Evolutionary conservation across 2,329 filamentous ascomycete genomes (phyloP).

Genomic region (Fusarium marasasianum): DNA sequence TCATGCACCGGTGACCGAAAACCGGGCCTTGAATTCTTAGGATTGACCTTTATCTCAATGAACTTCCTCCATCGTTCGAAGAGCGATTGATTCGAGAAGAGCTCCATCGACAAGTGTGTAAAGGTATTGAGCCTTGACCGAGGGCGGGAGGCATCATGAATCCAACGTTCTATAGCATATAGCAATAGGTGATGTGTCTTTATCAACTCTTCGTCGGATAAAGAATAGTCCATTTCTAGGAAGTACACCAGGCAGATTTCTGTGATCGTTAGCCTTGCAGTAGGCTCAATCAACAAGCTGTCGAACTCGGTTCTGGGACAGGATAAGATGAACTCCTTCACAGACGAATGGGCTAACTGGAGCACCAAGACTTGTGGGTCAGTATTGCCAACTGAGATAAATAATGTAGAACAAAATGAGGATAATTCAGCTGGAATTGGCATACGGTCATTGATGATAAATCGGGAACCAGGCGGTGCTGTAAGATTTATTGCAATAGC

Average conservation of each 20-base stretch:
- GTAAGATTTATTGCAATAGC: fast-evolving
- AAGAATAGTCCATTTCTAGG: not conserved
- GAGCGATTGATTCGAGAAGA: fast-evolving
- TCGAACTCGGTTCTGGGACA: fast-evolving
- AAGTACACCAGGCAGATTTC: fast-evolving
- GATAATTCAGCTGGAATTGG: not conserved
- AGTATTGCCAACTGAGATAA: not conserved
- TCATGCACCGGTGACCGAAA: too few relatives aligned
- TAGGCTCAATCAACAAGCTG: fast-evolving
- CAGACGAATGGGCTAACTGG: not conserved
- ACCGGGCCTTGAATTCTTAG: too few relatives aligned
- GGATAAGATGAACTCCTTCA: not conserved
- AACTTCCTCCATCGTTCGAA: not conserved
- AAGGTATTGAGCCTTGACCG: fast-evolving
- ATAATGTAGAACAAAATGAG: not conserved
- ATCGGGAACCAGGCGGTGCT: fast-evolving
- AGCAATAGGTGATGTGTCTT: fast-evolving
- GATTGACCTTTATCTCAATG: too few relatives aligned
- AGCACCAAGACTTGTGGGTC: not conserved
- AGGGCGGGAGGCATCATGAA: not conserved
- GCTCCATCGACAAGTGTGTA: not conserved
- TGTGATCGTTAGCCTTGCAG: fast-evolving
- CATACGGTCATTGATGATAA: fast-evolving
- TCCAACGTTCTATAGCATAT: fast-evolving
- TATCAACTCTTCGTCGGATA: too few relatives aligned